phyloP scores from a whole-genome alignment of 768 basidiomycete species.

The Collybia mongolica region DNA sequence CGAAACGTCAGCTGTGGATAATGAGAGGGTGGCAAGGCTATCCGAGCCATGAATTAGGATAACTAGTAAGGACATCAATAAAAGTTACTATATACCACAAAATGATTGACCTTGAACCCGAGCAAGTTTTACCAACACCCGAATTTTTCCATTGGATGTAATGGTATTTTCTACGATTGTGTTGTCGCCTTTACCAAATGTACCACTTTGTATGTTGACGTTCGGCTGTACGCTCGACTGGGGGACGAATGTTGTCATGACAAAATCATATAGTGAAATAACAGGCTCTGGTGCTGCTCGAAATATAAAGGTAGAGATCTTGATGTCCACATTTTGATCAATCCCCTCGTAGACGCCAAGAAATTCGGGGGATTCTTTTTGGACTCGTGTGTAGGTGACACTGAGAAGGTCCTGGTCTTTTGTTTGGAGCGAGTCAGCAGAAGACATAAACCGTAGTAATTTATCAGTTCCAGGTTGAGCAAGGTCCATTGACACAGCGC shows the following conservation, averaged over 20 bases:
- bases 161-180: slow-evolving; percentile 2
- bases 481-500: slow-evolving; percentile 76
- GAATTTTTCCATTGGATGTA: slow-evolving; percentile 56
- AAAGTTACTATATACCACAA: slow-evolving; percentile 1
- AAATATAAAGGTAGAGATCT: slow-evolving; percentile 89
- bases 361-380: slow-evolving; percentile 86
- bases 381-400: slow-evolving; percentile 76
- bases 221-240: background rate
- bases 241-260: slow-evolving; percentile 95
- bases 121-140: slow-evolving; percentile 79
- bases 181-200: background rate
- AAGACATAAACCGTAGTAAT: slow-evolving; percentile 67
- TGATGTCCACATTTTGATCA: slow-evolving; percentile 85
- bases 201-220: background rate
- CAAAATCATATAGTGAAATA: slow-evolving; percentile 89
- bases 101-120: slow-evolving; percentile 67
- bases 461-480: slow-evolving; percentile 47
- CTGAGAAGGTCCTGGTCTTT: slow-evolving; percentile 68
- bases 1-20: slow-evolving; percentile 88
- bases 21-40: slow-evolving; percentile 81
- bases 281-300: slow-evolving; percentile 89
- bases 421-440: slow-evolving; percentile 34
- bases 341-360: slow-evolving; percentile 75
- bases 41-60: slow-evolving; percentile 68
- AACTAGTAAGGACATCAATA: slow-evolving; percentile 40